These are phyloP conservation scores for Bisporella sp. DNA, from an alignment of 2,329 filamentous ascomycete genomes.

Conservation along the genomic window DNA sequence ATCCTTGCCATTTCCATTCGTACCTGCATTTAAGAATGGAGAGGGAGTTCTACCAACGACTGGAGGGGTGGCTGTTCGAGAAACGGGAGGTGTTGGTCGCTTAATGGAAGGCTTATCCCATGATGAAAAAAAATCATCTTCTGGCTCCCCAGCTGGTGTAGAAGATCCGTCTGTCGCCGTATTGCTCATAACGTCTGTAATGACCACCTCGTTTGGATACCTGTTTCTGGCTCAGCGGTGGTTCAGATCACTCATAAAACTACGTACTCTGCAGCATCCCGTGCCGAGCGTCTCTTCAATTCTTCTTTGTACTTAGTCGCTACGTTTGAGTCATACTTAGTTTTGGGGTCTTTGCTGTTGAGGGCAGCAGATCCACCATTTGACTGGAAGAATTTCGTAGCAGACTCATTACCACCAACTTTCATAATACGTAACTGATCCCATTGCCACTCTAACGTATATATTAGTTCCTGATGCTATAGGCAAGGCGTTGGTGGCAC, in stretches of 20 bases:
- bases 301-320: constrained; percentile 98
- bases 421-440: constrained; percentile 97
- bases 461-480: constrained; percentile 16
- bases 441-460: constrained; percentile 83
- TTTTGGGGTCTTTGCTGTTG: constrained; percentile 93
- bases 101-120: constrained; percentile 99
- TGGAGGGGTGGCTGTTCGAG: constrained; percentile 80
- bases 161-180: constrained; percentile 55
- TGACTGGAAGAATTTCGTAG: constrained; percentile 96
- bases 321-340: constrained; percentile 91
- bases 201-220: constrained; percentile 76
- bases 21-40: constrained; percentile 74
- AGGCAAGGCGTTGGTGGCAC: constrained; percentile 31
- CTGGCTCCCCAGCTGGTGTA: constrained; percentile 74
- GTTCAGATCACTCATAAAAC: background rate
- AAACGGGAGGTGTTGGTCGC: constrained; percentile 87
- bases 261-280: constrained; percentile 76
- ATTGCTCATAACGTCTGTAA: constrained; percentile 63
- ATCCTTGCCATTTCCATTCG: constrained; percentile 59
- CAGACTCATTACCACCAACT: constrained; percentile 95
- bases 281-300: constrained; percentile 74
- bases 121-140: constrained; percentile 96
- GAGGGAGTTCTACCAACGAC: constrained; percentile 75
- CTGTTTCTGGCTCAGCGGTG: constrained; percentile 39
- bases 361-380: constrained; percentile 91